Conservation (phyloP, 495 filamentous ascomycete genomes). For the Pyrenopolyporus hunteri region DNA sequence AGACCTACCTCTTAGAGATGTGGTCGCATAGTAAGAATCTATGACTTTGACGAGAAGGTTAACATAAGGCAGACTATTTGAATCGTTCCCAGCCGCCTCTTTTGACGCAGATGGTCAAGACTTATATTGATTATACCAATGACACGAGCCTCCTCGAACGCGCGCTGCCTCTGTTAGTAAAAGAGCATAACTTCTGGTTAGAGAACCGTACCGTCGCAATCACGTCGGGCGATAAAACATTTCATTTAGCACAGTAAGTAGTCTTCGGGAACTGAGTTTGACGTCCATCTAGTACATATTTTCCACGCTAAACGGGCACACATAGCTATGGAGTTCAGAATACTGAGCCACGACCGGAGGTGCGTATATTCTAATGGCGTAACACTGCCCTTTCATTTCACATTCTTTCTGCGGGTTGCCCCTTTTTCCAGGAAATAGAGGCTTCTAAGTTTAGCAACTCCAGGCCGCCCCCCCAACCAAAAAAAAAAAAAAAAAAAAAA, state of each 20-base stretch:
- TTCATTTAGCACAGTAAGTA: conserved; percentile 51
- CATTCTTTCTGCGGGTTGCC: background rate
- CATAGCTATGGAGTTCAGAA: conserved; percentile 53
- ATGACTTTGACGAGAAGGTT: background rate
- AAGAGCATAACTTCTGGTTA: conserved; percentile 56
- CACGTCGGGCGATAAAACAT: conserved; percentile 42
- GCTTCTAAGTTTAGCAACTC: too few relatives aligned
- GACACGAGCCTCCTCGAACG: conserved; percentile 55
- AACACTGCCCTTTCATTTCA: too few relatives aligned
- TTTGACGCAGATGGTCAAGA: conserved; percentile 56
- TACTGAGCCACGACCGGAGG: conserved; percentile 56
- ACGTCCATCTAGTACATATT: background rate
- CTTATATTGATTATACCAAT: conserved; percentile 56
- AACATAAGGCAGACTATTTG: conserved; percentile 45
- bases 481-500: too few relatives aligned
- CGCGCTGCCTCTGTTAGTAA: conserved; percentile 54
- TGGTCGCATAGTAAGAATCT: background rate
- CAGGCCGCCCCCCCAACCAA: too few relatives aligned
- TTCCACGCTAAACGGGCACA: background rate
- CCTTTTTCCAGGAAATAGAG: background rate
- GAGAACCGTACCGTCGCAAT: conserved; percentile 51
- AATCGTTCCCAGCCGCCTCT: conserved; percentile 58
- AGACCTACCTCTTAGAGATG: background rate
- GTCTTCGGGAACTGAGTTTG: background rate
- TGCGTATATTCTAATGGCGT: background rate